phyloP scores from a whole-genome alignment of 2,329 filamentous ascomycete species.

The Colletotrichum endophyticum region DNA sequence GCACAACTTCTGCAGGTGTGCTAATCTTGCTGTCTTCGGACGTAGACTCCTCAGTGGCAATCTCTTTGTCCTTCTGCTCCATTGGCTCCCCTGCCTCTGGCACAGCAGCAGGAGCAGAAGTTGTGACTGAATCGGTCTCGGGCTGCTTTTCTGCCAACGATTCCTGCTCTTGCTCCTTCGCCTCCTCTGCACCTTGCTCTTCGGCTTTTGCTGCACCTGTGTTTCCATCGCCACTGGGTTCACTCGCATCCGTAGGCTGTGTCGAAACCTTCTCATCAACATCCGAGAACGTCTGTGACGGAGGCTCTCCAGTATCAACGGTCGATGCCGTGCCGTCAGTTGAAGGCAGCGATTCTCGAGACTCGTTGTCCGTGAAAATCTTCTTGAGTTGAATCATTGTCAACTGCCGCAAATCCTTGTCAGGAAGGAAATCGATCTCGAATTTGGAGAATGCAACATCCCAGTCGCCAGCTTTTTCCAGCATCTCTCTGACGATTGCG shows the following conservation, averaged over 20 bases:
- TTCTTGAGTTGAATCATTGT: slow-evolving; percentile 93
- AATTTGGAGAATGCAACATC: slow-evolving; percentile 90
- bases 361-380: slow-evolving; percentile 91
- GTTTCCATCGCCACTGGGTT: slow-evolving; percentile 35
- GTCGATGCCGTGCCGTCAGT: slow-evolving; percentile 69
- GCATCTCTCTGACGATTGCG: slow-evolving; percentile 83
- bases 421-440: slow-evolving; percentile 90
- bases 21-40: slow-evolving; percentile 35
- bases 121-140: background rate
- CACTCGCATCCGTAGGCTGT: slow-evolving; percentile 44
- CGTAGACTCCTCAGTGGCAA: slow-evolving; percentile 22
- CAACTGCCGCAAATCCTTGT: slow-evolving; percentile 92
- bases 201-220: slow-evolving; percentile 26
- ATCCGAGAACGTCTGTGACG: slow-evolving; percentile 50
- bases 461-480: slow-evolving; percentile 94
- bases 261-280: slow-evolving; percentile 49
- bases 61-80: background rate
- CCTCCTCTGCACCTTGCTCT: slow-evolving; percentile 7
- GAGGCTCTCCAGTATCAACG: slow-evolving; percentile 53
- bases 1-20: slow-evolving; percentile 35
- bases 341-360: slow-evolving; percentile 74
- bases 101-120: background rate
- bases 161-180: background rate
- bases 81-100: background rate
- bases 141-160: background rate